These are phyloP conservation scores for Nannizziopsis barbatae DNA, from an alignment of 2,329 filamentous ascomycete species.

Conservation along the genomic window DNA sequence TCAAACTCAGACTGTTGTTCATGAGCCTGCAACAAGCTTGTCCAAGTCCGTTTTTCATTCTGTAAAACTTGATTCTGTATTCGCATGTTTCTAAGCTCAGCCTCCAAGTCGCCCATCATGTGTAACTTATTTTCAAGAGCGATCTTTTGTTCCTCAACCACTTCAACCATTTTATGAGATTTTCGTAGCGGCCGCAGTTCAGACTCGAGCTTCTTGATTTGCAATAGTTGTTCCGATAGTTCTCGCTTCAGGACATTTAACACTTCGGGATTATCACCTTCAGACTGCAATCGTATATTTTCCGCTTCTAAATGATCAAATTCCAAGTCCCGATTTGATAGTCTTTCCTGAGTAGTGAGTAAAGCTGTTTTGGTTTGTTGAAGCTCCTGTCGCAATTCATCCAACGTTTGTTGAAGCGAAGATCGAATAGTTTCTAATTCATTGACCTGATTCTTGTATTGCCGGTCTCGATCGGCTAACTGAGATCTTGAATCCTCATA, in stretches of 20 bases:
- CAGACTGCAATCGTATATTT: conserved; percentile 70
- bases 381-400: conserved; percentile 41
- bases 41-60: conserved; percentile 79
- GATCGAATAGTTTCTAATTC: conserved; percentile 52
- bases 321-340: conserved; percentile 58
- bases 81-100: conserved; percentile 65
- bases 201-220: conserved; percentile 73
- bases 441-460: conserved; percentile 47
- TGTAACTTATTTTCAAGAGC: conserved; percentile 66
- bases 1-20: conserved; percentile 60
- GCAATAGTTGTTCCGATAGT: conserved; percentile 79
- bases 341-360: conserved; percentile 52
- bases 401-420: conserved; percentile 45
- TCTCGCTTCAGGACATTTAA: conserved; percentile 76
- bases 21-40: conserved; percentile 66
- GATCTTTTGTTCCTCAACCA: conserved; percentile 92
- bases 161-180: conserved; percentile 72
- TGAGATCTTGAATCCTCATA: conserved; percentile 70
- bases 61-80: conserved; percentile 78
- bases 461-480: conserved; percentile 56
- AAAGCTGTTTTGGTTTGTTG: conserved; percentile 48
- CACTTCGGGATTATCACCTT: conserved; percentile 76
- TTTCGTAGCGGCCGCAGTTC: conserved; percentile 77
- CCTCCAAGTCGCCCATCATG: conserved; percentile 59
- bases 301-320: conserved; percentile 70